Evolutionary conservation across 148 eudicot species (phyloP).

Genomic region (Fagopyrum homotropicum): DNA sequence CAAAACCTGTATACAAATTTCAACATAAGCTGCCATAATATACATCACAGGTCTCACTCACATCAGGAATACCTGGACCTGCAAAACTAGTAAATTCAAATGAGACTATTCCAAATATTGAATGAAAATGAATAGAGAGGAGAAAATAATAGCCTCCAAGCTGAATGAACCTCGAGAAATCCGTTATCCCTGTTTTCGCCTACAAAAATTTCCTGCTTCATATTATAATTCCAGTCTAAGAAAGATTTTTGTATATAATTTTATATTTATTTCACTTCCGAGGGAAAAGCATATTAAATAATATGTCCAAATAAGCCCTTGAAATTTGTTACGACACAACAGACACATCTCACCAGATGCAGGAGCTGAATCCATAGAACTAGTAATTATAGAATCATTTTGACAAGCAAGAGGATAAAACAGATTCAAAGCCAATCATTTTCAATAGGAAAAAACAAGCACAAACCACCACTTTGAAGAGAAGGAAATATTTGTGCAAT

Average conservation of each 20-base stretch:
- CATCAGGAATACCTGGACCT: slow-evolving; percentile 86
- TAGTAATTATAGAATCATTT: background rate
- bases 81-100: slow-evolving; percentile 54
- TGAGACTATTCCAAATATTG: slow-evolving; percentile 24
- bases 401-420: background rate
- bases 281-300: background rate
- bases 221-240: background rate
- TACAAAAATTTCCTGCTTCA: background rate
- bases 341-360: background rate
- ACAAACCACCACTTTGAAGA: background rate
- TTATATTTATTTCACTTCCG: background rate
- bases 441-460: background rate
- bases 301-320: background rate
- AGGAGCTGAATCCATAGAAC: background rate
- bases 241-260: background rate
- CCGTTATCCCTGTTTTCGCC: background rate
- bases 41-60: slow-evolving; percentile 34
- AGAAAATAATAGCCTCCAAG: background rate
- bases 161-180: slow-evolving; percentile 1
- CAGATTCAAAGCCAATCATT: background rate
- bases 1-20: slow-evolving; percentile 77
- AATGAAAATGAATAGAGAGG: slow-evolving; percentile 7
- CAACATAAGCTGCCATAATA: slow-evolving; percentile 53
- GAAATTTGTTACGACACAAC: background rate
- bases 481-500: background rate